Base-by-base conservation (phyloP, 768 basidiomycete species). In the Fomitopsis pulvina region DNA sequence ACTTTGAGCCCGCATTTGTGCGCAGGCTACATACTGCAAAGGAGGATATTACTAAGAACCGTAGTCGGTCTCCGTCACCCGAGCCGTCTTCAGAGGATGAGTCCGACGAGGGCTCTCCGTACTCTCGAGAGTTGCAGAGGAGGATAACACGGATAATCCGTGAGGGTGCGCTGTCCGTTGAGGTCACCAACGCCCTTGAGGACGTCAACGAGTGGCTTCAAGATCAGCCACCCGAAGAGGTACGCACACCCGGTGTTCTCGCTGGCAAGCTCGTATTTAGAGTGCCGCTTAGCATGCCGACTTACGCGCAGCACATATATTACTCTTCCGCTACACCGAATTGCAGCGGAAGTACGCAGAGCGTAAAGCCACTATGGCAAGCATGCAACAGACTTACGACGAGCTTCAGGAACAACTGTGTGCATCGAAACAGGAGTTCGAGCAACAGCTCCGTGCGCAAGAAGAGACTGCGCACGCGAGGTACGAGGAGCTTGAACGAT, bases 11-110 rank as follows among this genome's bases (percentile, higher is more conserved):
- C 20, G 57, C 66, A 14, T 68, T 76, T 9, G 60, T 76, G 40
- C 70, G 78, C 41, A 77, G 69, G 63, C 75, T 88, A 44, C 84
- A 83, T 60, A 63, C 86, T 42, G 83, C n/a, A n/a, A n/a, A n/a
- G n/a, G n/a, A n/a, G n/a, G n/a, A n/a, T n/a, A n/a, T n/a, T n/a
- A n/a, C 85, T 62, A 55, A 74, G 47, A 74, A 79, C 41, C 64
- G 50, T 47, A 57, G 25, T 57, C 58, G 22, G 28, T 63, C 18
- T 38, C 61, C 45, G 41, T 54, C n/a, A 2, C 47, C 45, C 12
- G 48, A 57, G 1, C 50, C 48, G 2, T 34, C 47, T 11, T 32
- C 27, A 18, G 9, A 52, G 43, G 34, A 47, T 32, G 41, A 49
- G 25, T 44, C 44, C 51, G 4, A 53, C 55, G 43, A 63, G 57